Evolutionary conservation across 768 basidiomycete species (phyloP).

Genomic region (Podaxis sp.): DNA sequence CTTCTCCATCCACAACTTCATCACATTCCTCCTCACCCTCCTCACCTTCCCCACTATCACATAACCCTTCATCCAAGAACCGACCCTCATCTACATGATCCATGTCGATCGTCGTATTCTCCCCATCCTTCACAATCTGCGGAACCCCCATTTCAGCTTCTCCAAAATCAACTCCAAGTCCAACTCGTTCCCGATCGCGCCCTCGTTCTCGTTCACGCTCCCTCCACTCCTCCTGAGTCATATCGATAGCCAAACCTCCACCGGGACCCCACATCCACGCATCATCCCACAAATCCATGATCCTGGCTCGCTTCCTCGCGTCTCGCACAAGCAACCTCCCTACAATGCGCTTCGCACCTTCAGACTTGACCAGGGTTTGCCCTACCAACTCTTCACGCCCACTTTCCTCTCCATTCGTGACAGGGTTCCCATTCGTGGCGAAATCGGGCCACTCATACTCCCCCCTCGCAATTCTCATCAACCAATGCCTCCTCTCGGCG

Average conservation of each 20-base stretch:
- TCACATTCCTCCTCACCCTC: constrained; percentile 21
- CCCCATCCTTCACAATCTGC: not conserved
- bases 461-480: constrained; percentile 79
- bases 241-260: constrained; percentile 15
- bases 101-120: constrained; percentile 18
- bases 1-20: constrained; percentile 29
- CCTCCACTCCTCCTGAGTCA: constrained; percentile 17
- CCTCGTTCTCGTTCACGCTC: constrained; percentile 9
- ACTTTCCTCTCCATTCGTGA: not conserved
- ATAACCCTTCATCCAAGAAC: constrained; percentile 16
- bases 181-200: not conserved
- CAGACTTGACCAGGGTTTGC: constrained; percentile 35
- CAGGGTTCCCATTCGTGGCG: constrained; percentile 7
- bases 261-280: constrained; percentile 40
- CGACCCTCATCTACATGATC: not conserved
- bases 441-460: constrained; percentile 63
- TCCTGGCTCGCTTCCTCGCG: constrained; percentile 58
- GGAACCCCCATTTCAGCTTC: not conserved
- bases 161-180: constrained; percentile 7
- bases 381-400: constrained; percentile 36
- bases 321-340: constrained; percentile 67
- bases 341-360: constrained; percentile 55
- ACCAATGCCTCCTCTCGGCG: constrained; percentile 51
- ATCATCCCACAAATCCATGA: constrained; percentile 65
- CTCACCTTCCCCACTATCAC: constrained; percentile 22